Evolutionary conservation across 352 stramenopile genomes (phyloP), one percentile per base, ranked within the genome.

Genomic region (Peronospora farinosa): DNA sequence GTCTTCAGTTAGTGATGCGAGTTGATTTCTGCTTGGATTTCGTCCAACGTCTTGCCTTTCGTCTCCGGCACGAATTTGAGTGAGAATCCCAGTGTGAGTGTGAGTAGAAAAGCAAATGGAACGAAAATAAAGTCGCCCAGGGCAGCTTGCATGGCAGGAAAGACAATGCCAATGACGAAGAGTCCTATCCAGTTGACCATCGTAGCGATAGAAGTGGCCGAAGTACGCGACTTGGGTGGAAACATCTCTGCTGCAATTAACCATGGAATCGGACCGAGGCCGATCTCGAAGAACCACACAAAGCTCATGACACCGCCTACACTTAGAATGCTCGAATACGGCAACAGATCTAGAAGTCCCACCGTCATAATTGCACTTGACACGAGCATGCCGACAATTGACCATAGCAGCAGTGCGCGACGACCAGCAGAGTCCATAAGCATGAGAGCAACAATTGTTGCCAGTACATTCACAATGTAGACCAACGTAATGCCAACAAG

Each of bases 161-260:
- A 98, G 13, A 88, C 57, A 28, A 98, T 69, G 7, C 91, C 94
- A 33, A 98, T 79, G 52, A 97, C 73, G 71, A 98, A 97, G 31
- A 95, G 95, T 57, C 86, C 97, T 9, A 74, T 63, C 95, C 95
- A 98, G 66, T 98, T 98, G 36, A 97, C 60, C 78, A 97, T 94
- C 46, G 72, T 96, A 16, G 80, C 92, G 31, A 94, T 76, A n/a
- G 75, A 89, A 64, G 96, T 96, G 37, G 82, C 80, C 5, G 78
- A 74, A 7, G 86, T 85, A 32, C 96, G 88, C 32, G 96, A 96
- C 61, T 95, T 95, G 8, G 84, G 68, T 39, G 92, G 83, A 65
- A 97, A 97, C 87, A 98, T 97, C 67, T 98, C 94, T 8, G 90
- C 89, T 6, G 96, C 89, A 50, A 98, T 97, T 11, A 98, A 64